These are phyloP conservation scores for Celoporthe dispersa DNA, from an alignment of 2,329 filamentous ascomycete species.

Conservation along the genomic window DNA sequence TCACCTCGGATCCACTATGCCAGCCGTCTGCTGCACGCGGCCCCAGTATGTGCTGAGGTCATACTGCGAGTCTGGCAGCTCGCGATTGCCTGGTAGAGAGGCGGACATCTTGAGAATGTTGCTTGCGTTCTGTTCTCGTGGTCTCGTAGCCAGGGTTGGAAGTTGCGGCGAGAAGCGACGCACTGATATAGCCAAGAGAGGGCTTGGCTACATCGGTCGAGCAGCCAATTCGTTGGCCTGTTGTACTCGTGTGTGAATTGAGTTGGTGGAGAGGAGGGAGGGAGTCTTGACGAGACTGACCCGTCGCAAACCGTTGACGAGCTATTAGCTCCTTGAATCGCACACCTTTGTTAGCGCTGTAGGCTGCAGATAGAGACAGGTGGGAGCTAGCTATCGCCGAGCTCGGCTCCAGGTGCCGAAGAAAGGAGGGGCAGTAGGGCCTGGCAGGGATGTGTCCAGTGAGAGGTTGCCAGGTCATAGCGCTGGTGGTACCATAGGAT, in stretches of 20 bases:
- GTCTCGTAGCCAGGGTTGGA: too few species aligned
- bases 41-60: constrained; percentile 95
- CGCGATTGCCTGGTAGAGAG: constrained; percentile 70
- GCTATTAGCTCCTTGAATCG: neutral
- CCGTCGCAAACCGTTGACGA: constrained; percentile 25
- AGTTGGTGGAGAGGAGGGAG: neutral
- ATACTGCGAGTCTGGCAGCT: constrained; percentile 89
- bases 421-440: constrained; percentile 1
- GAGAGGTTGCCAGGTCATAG: constrained; percentile 20
- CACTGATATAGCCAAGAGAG: neutral
- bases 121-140: neutral
- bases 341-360: neutral
- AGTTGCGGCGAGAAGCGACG: neutral
- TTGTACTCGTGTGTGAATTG: neutral
- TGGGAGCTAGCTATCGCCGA: constrained; percentile 21
- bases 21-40: constrained; percentile 84
- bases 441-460: constrained; percentile 8
- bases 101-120: constrained; percentile 59
- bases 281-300: constrained; percentile 13
- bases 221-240: neutral
- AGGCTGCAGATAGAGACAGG: neutral
- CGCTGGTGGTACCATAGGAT: neutral
- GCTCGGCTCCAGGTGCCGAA: constrained; percentile 22
- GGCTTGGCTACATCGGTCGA: neutral
- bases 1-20: constrained; percentile 95